These are phyloP conservation scores for Amoebophrya sp. DNA, from an alignment of 169 alveolate genomes.

Conservation along the genomic window DNA sequence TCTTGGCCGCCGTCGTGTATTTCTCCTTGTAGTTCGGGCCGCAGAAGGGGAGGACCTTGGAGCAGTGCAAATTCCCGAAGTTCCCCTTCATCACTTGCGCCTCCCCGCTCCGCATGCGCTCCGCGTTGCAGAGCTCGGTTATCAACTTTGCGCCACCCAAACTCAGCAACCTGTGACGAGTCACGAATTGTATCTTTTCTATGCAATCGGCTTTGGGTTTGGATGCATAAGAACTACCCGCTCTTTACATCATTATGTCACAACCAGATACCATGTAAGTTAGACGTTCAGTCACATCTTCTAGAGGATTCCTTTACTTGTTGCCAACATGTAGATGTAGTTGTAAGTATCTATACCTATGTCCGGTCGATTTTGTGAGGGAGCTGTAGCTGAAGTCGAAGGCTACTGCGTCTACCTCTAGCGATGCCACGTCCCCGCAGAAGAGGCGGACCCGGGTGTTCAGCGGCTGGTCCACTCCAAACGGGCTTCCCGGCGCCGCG, in stretches of 20 bases:
- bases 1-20: not conserved
- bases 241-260: too few relatives aligned
- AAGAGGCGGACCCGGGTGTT: not conserved
- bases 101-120: not conserved
- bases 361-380: not conserved
- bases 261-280: too few relatives aligned
- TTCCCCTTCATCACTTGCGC: not conserved
- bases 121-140: not conserved
- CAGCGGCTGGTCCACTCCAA: not conserved
- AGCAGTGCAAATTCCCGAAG: not conserved
- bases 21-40: constrained; percentile 1
- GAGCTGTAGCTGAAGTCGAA: not conserved
- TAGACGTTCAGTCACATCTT: too few relatives aligned
- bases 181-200: too few relatives aligned
- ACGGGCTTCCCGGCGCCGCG: not conserved
- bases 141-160: not conserved
- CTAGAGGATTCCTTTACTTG: too few relatives aligned
- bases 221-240: too few relatives aligned
- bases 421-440: not conserved
- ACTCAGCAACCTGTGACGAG: not conserved
- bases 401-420: not conserved
- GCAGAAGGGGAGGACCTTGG: not conserved
- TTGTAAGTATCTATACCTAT: not conserved
- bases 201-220: too few relatives aligned
- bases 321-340: too few relatives aligned